These are phyloP conservation scores for Xerocomus minutiporus DNA, from an alignment of 1,284 basidiomycete genomes.

Conservation along the genomic window DNA sequence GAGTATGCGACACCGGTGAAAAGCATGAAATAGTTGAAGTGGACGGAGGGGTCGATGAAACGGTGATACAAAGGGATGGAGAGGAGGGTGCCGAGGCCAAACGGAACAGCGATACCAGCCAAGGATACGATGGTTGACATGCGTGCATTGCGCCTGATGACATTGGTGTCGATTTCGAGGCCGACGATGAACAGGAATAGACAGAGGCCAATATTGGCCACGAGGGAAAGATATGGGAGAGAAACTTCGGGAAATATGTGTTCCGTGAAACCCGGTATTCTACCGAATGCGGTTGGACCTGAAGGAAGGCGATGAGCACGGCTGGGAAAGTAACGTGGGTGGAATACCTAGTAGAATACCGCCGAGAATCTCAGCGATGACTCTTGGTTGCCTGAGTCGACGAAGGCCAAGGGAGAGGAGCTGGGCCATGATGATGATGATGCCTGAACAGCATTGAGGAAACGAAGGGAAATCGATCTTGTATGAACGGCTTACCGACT, in stretches of 20 bases:
- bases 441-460: constrained; percentile 31
- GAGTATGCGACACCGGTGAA: constrained; percentile 90
- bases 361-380: constrained; percentile 73
- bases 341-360: constrained; percentile 59
- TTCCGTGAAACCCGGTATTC: constrained; percentile 32
- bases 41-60: constrained; percentile 68
- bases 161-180: constrained; percentile 75
- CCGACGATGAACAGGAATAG: constrained; percentile 90
- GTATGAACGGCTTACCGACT: constrained; percentile 39
- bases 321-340: not conserved
- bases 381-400: constrained; percentile 62
- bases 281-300: constrained; percentile 56
- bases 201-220: constrained; percentile 84
- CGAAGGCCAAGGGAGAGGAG: constrained; percentile 53
- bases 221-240: constrained; percentile 73
- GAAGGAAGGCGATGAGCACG: not conserved
- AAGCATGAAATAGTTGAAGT: constrained; percentile 86
- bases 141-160: constrained; percentile 76
- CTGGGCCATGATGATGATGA: constrained; percentile 65
- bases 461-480: too few relatives aligned
- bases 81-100: constrained; percentile 82
- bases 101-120: constrained; percentile 72
- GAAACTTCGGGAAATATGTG: constrained; percentile 74
- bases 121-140: constrained; percentile 58
- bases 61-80: constrained; percentile 77